A percentile compares a stretch with the other conserved stretches of the same genome.
phyloP scores from a whole-genome alignment of 108 stramenopile genomes.

The Stephanodiscus minutulus region DNA sequence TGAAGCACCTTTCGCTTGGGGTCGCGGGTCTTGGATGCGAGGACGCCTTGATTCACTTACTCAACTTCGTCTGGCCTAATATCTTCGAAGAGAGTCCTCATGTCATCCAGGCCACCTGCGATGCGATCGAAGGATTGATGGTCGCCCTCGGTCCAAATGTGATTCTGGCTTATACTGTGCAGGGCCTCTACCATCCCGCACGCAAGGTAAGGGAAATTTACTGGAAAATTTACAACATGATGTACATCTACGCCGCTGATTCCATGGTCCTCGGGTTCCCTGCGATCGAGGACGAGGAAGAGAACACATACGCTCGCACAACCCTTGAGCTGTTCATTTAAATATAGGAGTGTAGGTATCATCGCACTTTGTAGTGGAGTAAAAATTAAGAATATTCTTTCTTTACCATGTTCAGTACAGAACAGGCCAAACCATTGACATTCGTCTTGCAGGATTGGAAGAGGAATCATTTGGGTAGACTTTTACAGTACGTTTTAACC shows the following conservation, averaged over 20 bases:
- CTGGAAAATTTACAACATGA: conserved; percentile 98
- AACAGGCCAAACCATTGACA: no score
- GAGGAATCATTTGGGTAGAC: no score
- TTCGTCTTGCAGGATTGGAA: no score
- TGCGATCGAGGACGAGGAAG: conserved; percentile 81
- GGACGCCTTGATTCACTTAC: conserved; percentile 94
- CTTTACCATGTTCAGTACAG: no score
- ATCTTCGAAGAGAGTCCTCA: conserved; percentile 98
- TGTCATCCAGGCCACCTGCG: conserved; percentile 97
- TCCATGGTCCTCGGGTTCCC: conserved; percentile 95
- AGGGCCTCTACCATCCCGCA: conserved; percentile 98
- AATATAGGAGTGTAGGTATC: conserved; percentile 8
- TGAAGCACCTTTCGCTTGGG: conserved; percentile 97
- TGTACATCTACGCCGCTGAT: conserved; percentile 96
- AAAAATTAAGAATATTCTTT: neutral
- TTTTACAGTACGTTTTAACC: no score
- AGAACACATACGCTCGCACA: conserved; percentile 87
- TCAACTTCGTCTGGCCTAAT: conserved; percentile 99
- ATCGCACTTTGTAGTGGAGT: neutral
- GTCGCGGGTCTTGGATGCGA: conserved; percentile 97
- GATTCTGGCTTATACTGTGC: conserved; percentile 91
- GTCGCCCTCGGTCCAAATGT: conserved; percentile 92
- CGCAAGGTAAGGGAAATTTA: conserved; percentile 97
- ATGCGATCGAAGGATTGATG: conserved; percentile 97
- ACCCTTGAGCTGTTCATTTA: conserved; percentile 95